Evolutionary conservation across 169 alveolate species (phyloP), one percentile per base, ranked within the genome.

Genomic region (Neospora caninum): DNA sequence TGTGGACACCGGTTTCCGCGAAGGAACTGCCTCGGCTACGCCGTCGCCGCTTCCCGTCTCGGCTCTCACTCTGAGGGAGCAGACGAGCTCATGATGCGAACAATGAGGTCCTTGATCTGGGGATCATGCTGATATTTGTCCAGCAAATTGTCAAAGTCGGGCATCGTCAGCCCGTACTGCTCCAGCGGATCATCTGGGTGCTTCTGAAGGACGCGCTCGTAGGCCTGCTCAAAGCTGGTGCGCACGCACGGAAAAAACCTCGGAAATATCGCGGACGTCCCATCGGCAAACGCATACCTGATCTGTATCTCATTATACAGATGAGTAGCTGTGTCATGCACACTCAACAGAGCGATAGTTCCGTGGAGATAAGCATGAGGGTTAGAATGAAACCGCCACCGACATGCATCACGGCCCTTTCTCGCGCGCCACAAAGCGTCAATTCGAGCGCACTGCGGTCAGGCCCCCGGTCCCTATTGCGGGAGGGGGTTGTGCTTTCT

Each of bases 141-240:
- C 36, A 96, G 95, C 73, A 96, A 73, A 34, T 89, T 84, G 80
- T 96, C 97, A 88, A 96, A 96, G 54, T 91, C 95, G 34, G 95
- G 92, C 82, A 96, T 86, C 49, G 96, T 91, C 91, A 96, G 80
- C 31, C 95, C 95, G 54, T 95, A 92, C 42, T 95, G 93, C 84
- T 92, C 95, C 87, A 95, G 94, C 31, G 97, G 97, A 53, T 95
- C 97, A 49, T 93, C 96, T 39, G 96, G 97, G 73, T 95, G 93
- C 88, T 92, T 91, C 83, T 92, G 93, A 93, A 80, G 84, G 42
- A 95, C 97, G 73, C 92, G 91, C 42, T 95, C 93, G 93, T 95
- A 95, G 41, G 96, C 95, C 86, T 95, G 95, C 89, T 95, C 93
- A 67, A 92, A 92, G 6, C 95, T 92, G 95, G 29, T 29, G 31